Evolutionary conservation across 306 rosid genomes (phyloP), one percentile per base, ranked within the genome.

Genomic region (Casuarina cunninghamiana): DNA sequence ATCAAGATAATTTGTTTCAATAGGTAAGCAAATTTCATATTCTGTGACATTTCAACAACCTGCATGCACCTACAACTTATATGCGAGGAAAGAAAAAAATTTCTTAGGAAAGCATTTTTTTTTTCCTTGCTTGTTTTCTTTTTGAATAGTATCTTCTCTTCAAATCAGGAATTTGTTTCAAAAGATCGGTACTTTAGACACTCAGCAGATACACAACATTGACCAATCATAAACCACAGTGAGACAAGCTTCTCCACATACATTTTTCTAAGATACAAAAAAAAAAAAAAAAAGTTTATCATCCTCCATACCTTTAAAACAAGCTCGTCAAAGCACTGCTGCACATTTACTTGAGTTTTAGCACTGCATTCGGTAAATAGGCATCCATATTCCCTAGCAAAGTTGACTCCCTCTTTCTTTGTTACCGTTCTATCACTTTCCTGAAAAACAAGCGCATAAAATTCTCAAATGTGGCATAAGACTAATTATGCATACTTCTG

Each of bases 301-400:
- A 3, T 3, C 66, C 50, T 32, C 15, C 78, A 67, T 83, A 96
- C 98, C 97, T 93, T 96, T 79, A 96, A 80, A 79, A 96, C 97
- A 80, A 90, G 99, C 84, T 96, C 99, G 73, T 96, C 99, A 79
- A 96, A 96, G 91, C 99, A 96, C 71, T 91, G 97, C 72, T 93
- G 90, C 51, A 96, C 98, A 8, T 96, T 93, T 41, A 85, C 93
- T 76, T 96, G 94, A 84, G 99, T 96, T 96, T 96, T 93, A 50
- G 98, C 98, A 84, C 96, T 96, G 87, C 98, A 96, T 85, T 96
- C 99, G 12, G 76, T 89, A 82, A 93, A 96, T 41, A 96, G 91
- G 79, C 99, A 96, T 62, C 99, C 98, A 48, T 85, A 91, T 80
- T 96, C 97, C 88, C 99, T 80, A 68, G 99, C 98, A 50, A 93